Evolutionary conservation across 306 rosid species (phyloP).

Genomic region (Hylodesmum podocarpum): DNA sequence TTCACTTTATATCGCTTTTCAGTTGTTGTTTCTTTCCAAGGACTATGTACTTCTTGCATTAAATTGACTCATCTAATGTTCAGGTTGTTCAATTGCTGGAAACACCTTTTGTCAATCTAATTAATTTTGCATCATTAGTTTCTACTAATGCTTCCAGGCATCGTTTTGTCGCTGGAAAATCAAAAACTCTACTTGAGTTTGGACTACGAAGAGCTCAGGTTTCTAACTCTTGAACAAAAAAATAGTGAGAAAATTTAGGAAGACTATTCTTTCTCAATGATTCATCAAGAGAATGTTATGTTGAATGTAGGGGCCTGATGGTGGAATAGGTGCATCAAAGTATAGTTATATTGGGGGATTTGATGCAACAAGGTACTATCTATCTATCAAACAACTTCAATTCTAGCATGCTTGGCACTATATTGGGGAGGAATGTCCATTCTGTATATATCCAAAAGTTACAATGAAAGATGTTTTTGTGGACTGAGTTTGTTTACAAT

Average conservation of each 20-base stretch:
- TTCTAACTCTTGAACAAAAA: conserved; percentile 19
- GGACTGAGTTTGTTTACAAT: background rate
- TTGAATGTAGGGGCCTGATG: conserved; percentile 87
- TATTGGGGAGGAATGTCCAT: background rate
- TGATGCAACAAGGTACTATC: conserved; percentile 87
- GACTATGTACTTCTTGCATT: background rate
- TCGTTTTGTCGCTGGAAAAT: conserved; percentile 89
- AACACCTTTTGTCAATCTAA: conserved; percentile 79
- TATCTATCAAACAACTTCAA: conserved; percentile 14
- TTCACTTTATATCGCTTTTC: background rate
- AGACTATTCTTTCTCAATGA: background rate
- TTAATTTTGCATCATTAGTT: conserved; percentile 81
- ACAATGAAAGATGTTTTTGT: background rate
- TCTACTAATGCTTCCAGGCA: conserved; percentile 95
- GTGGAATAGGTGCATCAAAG: conserved; percentile 88
- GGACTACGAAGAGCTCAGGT: conserved; percentile 93
- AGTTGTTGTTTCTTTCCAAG: conserved; percentile 10
- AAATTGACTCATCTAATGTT: conserved; percentile 21
- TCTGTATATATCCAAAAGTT: background rate
- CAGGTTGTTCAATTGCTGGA: conserved; percentile 95
- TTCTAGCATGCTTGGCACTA: background rate
- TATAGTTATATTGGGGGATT: conserved; percentile 93
- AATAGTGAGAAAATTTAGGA: background rate
- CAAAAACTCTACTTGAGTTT: conserved; percentile 84
- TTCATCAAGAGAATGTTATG: conserved; percentile 28